A percentile compares a stretch with the other conserved stretches of the same genome.
Conservation (phyloP, 345 rosid species). For the Brassica juncea region DNA sequence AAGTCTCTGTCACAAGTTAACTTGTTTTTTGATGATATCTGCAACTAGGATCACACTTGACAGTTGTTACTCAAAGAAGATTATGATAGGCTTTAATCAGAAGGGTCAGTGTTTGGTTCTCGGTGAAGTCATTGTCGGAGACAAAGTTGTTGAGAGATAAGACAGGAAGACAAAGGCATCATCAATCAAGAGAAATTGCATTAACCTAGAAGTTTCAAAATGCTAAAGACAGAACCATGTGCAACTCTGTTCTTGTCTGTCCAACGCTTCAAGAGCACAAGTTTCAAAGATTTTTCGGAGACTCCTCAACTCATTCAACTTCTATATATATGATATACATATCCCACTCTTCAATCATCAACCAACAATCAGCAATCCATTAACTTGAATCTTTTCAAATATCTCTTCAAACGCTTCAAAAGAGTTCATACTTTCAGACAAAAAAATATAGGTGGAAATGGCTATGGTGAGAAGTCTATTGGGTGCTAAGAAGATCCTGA, state of each 20-base stretch:
- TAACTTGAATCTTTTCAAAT: conserved; percentile 8
- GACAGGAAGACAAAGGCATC: background rate
- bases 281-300: conserved; percentile 17
- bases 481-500: conserved; percentile 26
- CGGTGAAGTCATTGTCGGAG: no score
- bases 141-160: background rate
- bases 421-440: background rate
- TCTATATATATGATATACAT: conserved; percentile 5
- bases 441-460: conserved; percentile 1
- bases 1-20: conserved; percentile 4
- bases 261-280: conserved; percentile 30
- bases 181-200: conserved; percentile 4
- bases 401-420: conserved; percentile 22
- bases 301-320: background rate
- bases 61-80: no score
- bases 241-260: conserved; percentile 7
- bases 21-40: conserved; percentile 12
- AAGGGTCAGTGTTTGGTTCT: no score
- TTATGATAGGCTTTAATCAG: no score
- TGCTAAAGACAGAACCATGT: conserved; percentile 31
- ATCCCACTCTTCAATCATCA: background rate
- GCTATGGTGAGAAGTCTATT: conserved; percentile 18
- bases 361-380: conserved; percentile 23
- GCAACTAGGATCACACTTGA: background rate
- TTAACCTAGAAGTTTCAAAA: background rate